phyloP scores from a whole-genome alignment of 2,329 filamentous ascomycete genomes.

The Fusarium virguliforme region DNA sequence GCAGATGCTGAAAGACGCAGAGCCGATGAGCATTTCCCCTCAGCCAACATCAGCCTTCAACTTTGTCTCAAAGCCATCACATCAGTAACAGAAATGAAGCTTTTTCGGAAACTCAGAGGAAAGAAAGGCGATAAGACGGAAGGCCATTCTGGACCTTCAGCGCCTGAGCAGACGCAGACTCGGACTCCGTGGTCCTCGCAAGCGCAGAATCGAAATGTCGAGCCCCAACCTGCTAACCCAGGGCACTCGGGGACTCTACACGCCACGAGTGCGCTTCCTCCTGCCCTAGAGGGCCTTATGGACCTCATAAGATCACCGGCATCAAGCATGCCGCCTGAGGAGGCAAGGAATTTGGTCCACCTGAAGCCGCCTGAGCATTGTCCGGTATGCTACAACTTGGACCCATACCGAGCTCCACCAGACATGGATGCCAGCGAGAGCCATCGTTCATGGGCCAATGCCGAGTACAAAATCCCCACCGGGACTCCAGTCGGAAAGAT shows the following conservation, averaged over 20 bases:
- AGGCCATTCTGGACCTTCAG: background rate
- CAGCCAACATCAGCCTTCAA: background rate
- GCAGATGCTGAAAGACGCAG: background rate
- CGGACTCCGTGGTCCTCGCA: background rate
- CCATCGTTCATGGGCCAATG: slow-evolving; percentile 2
- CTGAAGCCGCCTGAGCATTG: slow-evolving; percentile 5
- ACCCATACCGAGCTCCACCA: background rate
- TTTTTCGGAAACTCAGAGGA: slow-evolving; percentile 11
- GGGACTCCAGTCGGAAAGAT: slow-evolving; percentile 6
- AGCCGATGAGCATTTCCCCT: background rate
- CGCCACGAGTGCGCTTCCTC: background rate
- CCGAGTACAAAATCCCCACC: slow-evolving; percentile 1
- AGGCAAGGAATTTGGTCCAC: slow-evolving; percentile 1
- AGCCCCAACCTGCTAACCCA: background rate
- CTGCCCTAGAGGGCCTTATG: background rate
- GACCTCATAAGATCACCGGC: background rate
- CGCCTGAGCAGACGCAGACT: background rate
- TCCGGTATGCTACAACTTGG: slow-evolving; percentile 6
- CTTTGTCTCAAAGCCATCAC: background rate
- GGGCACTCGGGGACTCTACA: background rate
- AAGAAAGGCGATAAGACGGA: background rate
- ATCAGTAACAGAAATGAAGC: slow-evolving; percentile 4
- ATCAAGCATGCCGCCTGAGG: slow-evolving; percentile 5
- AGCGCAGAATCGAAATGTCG: background rate
- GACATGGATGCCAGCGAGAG: background rate